Evolutionary conservation across 1,284 basidiomycete species (phyloP), one percentile per base, ranked within the genome.

Genomic region (Ganoderma lingzhi): DNA sequence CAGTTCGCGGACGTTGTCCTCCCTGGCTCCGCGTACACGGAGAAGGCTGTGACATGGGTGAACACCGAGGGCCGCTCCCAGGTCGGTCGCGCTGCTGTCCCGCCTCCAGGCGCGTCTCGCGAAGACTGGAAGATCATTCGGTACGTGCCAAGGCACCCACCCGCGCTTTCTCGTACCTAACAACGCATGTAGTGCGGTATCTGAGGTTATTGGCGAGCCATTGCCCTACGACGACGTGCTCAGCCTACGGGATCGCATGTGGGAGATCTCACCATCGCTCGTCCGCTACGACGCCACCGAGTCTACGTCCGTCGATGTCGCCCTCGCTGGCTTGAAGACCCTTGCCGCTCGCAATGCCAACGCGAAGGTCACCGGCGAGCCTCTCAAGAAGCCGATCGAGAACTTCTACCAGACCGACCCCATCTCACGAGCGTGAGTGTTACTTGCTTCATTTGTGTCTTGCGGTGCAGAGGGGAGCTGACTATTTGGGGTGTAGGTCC

Each of bases 71-170:
- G 98, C 63, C 90, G 98, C 59, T 85, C 94, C 35, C 98, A 99
- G 82, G 82, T 97, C 32, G 96, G 96, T 55, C 89, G 98, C 64
- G 92, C 95, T 12, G 97, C 97, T 30, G 96, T 99, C 1, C 90
- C 93, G n/a, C 94, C 96, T 45, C 97, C 98, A 19, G 98, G 97
- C 67, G 95, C 96, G 2, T 90, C 96, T 3, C 86, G 98, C 64
- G 98, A 99, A 82, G 98, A 99, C 81, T 99, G 98, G 98, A 99
- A 99, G 88, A 96, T 99, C 77, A 87, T 99, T 73, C 93, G 96
- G 93, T 94, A 72, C 37, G 86, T 80, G n/a, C 28, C 12, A 14
- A 17, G 19, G 23, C n/a, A 1, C 23, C 48, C 2, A 56, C 66
- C n/a, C 44, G 62, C 35, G 60, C 6, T 53, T 67, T 61, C 41